Evolutionary conservation across 495 filamentous ascomycete species (phyloP).

Genomic region (Achaetomiella virescens): DNA sequence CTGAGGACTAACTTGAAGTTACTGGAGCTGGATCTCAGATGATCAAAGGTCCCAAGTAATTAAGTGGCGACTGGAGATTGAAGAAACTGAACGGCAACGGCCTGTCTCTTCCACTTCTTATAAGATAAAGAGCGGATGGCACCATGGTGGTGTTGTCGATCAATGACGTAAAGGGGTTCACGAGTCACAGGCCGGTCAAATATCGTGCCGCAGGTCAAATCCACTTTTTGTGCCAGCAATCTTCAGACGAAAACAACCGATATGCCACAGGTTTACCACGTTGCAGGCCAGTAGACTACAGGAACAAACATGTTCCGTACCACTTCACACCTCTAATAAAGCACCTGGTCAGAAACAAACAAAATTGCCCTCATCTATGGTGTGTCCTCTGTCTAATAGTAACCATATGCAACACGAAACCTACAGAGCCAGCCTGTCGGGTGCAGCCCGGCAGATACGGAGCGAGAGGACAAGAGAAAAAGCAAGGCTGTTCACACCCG

Average conservation of each 20-base stretch:
- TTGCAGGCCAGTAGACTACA: too few relatives aligned
- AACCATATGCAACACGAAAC: neutral
- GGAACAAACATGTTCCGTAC: too few relatives aligned
- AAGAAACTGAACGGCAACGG: too few relatives aligned
- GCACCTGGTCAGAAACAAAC: conserved; percentile 1
- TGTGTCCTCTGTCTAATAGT: conserved; percentile 7
- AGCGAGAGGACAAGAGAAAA: neutral
- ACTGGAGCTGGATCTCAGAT: too few relatives aligned
- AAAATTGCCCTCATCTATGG: neutral
- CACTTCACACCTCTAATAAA: too few relatives aligned
- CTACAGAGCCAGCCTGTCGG: conserved; percentile 10
- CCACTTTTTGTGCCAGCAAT: neutral
- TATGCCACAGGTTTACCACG: too few relatives aligned
- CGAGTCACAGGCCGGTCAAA: neutral
- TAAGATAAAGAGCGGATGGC: too few relatives aligned
- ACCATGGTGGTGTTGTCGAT: conserved; percentile 1
- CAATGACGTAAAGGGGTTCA: conserved; percentile 8
- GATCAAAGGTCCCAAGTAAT: too few relatives aligned
- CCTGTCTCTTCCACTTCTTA: too few relatives aligned
- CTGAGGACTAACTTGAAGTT: too few relatives aligned
- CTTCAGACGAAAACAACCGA: neutral
- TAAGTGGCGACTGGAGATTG: too few relatives aligned
- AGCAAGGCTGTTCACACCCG: neutral
- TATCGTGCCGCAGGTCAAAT: too few relatives aligned
- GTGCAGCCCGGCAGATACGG: conserved; percentile 3